A percentile compares a stretch with the other conserved stretches of the same genome.
phyloP scores from a whole-genome alignment of 805 yeast genomes.

The Wickerhamiella parazyma region DNA sequence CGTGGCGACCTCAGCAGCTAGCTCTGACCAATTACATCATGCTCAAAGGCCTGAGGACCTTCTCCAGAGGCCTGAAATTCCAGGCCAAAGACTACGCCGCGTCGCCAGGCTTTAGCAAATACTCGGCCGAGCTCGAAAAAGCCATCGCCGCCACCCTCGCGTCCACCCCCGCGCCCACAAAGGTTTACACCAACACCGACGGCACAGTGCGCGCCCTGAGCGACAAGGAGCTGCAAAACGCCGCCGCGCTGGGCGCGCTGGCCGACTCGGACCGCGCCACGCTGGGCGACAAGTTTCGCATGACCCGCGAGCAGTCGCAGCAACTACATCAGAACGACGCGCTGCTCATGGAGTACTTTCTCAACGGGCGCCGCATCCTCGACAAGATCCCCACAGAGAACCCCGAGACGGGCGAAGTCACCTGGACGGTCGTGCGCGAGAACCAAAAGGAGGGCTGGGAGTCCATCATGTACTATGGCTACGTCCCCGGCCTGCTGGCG shows the following conservation, averaged over 20 bases:
- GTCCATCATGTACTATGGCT: conserved; percentile 51
- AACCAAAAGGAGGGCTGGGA: conserved; percentile 81
- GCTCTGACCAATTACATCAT: conserved; percentile 9
- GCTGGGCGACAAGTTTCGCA: conserved; percentile 31
- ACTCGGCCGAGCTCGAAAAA: conserved; percentile 34
- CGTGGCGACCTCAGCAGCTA: no score
- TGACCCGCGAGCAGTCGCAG: conserved; percentile 40
- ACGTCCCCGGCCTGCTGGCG: conserved; percentile 54
- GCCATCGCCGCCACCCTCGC: conserved; percentile 51
- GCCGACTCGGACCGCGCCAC: conserved; percentile 44
- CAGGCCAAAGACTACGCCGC: conserved; percentile 24
- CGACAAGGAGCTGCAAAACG: conserved; percentile 55
- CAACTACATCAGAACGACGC: conserved; percentile 47
- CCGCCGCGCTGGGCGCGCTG: conserved; percentile 56
- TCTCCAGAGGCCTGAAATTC: conserved; percentile 18
- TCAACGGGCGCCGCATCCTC: conserved; percentile 49
- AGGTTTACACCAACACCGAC: conserved; percentile 59
- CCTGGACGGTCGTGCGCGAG: conserved; percentile 66
- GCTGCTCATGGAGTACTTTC: conserved; percentile 40
- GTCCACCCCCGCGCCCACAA: conserved; percentile 48
- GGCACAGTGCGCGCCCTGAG: conserved; percentile 59
- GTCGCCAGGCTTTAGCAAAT: conserved; percentile 18
- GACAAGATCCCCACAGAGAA: conserved; percentile 79
- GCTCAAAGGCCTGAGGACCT: conserved; percentile 5
- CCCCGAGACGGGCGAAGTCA: conserved; percentile 60